Evolutionary conservation across 352 stramenopile species (phyloP).

Genomic region (Hyphochytrium catenoides): DNA sequence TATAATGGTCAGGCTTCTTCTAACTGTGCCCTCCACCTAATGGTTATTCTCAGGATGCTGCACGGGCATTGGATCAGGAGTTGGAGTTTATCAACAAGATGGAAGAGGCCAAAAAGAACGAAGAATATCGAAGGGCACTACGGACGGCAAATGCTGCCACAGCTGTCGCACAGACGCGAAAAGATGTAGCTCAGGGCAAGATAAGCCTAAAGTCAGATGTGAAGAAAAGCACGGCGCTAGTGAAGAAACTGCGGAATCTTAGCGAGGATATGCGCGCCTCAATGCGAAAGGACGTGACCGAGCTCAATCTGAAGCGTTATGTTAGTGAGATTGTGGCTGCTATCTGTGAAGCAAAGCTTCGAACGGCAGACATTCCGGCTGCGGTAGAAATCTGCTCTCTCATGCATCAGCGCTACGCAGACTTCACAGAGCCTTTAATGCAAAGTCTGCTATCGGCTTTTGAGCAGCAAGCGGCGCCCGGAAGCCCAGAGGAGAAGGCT

Average conservation of each 20-base stretch:
- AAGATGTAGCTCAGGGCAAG: constrained; percentile 46
- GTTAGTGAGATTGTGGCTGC: constrained; percentile 77
- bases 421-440: constrained; percentile 42
- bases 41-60: no score
- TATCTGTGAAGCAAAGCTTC: constrained; percentile 57
- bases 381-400: constrained; percentile 55
- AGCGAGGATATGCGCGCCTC: constrained; percentile 32
- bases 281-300: constrained; percentile 53
- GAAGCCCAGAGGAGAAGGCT: constrained; percentile 25
- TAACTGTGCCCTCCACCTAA: no score
- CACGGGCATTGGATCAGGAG: no score
- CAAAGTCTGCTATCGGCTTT: constrained; percentile 24
- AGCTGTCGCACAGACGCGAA: constrained; percentile 25
- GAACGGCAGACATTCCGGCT: constrained; percentile 52
- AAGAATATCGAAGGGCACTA: constrained; percentile 15
- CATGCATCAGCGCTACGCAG: constrained; percentile 73
- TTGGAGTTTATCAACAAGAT: no score
- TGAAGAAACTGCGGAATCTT: constrained; percentile 80
- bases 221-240: constrained; percentile 92
- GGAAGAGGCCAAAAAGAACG: constrained; percentile 3
- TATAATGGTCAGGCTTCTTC: no score
- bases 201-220: constrained; percentile 91
- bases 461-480: not conserved
- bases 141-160: constrained; percentile 24
- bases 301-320: constrained; percentile 82